Conservation (phyloP, 306 rosid genomes). For the Vicia sativa region DNA sequence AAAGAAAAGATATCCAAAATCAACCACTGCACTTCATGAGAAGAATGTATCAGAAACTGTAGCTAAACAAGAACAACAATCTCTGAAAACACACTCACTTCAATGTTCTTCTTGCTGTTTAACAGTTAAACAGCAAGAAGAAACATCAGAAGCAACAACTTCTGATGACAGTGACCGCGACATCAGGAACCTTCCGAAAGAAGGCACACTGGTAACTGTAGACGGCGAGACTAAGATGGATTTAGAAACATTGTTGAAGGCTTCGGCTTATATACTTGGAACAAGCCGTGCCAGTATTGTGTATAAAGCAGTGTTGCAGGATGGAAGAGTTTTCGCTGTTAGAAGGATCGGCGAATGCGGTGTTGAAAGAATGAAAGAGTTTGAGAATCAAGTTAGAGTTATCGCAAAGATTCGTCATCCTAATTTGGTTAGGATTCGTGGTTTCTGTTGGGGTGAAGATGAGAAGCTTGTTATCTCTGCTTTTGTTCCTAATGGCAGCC, state of each 20-base stretch:
- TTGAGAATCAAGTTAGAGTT: slow-evolving; percentile 65
- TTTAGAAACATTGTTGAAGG: slow-evolving; percentile 72
- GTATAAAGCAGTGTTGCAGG: slow-evolving; percentile 83
- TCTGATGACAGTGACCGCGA: slow-evolving; percentile 77
- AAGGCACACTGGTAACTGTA: slow-evolving; percentile 59
- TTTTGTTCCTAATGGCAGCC: slow-evolving; percentile 72
- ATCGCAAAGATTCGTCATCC: slow-evolving; percentile 73
- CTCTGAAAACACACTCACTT: slow-evolving; percentile 32
- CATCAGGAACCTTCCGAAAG: slow-evolving; percentile 35
- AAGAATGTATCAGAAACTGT: slow-evolving; percentile 33
- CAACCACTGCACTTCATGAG: background rate
- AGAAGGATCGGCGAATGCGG: slow-evolving; percentile 76
- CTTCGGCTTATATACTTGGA: slow-evolving; percentile 81
- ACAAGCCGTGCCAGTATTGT: slow-evolving; percentile 69
- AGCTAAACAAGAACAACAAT: slow-evolving; percentile 28
- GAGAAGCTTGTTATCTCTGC: slow-evolving; percentile 86
- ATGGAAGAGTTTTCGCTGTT: slow-evolving; percentile 76
- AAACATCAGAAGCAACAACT: slow-evolving; percentile 71
- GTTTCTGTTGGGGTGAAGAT: slow-evolving; percentile 75
- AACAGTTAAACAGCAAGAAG: slow-evolving; percentile 55
- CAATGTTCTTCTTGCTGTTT: slow-evolving; percentile 76
- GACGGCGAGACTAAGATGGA: slow-evolving; percentile 74
- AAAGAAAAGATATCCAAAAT: slow-evolving; percentile 41
- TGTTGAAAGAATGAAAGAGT: slow-evolving; percentile 67
- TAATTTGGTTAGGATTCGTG: slow-evolving; percentile 76